Conservation (phyloP, 176 grass and related monocot species). For the Oryza brachyantha region DNA sequence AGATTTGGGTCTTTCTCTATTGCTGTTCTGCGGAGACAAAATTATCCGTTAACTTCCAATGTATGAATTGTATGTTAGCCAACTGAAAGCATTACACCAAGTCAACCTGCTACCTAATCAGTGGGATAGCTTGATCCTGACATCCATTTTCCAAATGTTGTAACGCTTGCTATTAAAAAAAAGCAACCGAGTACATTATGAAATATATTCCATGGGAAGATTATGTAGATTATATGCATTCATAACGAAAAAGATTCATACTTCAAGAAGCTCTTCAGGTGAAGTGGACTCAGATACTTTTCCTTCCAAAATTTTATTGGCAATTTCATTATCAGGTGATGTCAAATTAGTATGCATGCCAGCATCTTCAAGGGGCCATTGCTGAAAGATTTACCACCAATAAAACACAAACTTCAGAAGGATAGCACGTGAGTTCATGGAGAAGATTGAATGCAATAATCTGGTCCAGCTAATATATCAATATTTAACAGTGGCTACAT, state of each 20-base stretch:
- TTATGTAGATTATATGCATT: slow-evolving; percentile 16
- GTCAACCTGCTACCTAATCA: slow-evolving; percentile 37
- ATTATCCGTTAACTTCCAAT: slow-evolving; percentile 23
- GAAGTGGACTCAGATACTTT: slow-evolving; percentile 31
- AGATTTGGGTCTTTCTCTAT: slow-evolving; percentile 75
- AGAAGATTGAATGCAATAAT: slow-evolving; percentile 9
- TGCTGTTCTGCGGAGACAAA: slow-evolving; percentile 51
- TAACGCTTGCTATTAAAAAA: slow-evolving; percentile 46
- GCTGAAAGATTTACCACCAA: slow-evolving; percentile 24
- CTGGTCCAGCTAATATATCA: not conserved
- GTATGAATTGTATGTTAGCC: not conserved
- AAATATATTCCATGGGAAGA: slow-evolving; percentile 19
- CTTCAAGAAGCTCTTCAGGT: slow-evolving; percentile 48
- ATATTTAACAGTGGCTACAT: not conserved
- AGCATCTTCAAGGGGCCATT: not conserved
- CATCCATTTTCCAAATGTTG: slow-evolving; percentile 35
- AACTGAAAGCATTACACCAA: slow-evolving; percentile 24
- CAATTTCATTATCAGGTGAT: slow-evolving; percentile 37
- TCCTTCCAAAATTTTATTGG: slow-evolving; percentile 18
- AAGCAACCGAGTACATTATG: slow-evolving; percentile 15
- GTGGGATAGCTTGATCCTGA: slow-evolving; percentile 45
- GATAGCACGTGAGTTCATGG: not conserved
- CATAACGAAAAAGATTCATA: slow-evolving; percentile 32
- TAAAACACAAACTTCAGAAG: slow-evolving; percentile 3
- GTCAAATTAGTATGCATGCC: slow-evolving; percentile 29